Percentiles rank a stretch among this genome's conserved stretches.
Conservation (phyloP, 2,329 filamentous ascomycete species). For the Magnaporthiopsis incrustans region DNA sequence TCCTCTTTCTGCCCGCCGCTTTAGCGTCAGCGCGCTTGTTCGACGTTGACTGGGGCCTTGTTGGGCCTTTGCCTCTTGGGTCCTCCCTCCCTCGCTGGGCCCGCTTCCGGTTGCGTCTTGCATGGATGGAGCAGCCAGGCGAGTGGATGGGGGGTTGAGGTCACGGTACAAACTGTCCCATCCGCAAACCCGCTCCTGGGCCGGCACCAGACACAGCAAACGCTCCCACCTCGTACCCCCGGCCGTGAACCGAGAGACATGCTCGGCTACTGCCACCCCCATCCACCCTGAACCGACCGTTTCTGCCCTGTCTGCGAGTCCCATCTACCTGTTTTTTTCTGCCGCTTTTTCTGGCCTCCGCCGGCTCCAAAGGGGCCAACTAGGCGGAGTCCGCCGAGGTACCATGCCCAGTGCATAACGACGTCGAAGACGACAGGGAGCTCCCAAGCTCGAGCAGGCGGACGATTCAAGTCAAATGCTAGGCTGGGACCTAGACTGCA, state of each 20-base stretch:
- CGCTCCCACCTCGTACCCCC: slow-evolving; percentile 1
- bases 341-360: background rate
- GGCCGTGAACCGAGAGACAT: slow-evolving; percentile 1
- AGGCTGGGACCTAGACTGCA: background rate
- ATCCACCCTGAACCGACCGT: background rate
- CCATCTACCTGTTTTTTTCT: background rate
- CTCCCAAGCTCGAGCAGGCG: background rate
- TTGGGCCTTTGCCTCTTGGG: background rate
- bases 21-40: slow-evolving; percentile 33
- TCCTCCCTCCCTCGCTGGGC: background rate
- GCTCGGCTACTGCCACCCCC: background rate
- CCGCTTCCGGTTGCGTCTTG: background rate
- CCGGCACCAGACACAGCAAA: slow-evolving; percentile 3
- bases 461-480: background rate
- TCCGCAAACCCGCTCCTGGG: background rate
- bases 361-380: background rate
- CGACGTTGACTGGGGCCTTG: slow-evolving; percentile 11
- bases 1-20: slow-evolving; percentile 19
- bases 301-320: background rate
- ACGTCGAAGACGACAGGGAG: background rate
- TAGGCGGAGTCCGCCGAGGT: background rate
- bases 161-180: slow-evolving; percentile 6
- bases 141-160: background rate
- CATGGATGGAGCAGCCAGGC: background rate
- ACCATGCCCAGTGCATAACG: background rate